phyloP scores from a whole-genome alignment of 2,329 filamentous ascomycete genomes.

The Gremmenia infestans region DNA sequence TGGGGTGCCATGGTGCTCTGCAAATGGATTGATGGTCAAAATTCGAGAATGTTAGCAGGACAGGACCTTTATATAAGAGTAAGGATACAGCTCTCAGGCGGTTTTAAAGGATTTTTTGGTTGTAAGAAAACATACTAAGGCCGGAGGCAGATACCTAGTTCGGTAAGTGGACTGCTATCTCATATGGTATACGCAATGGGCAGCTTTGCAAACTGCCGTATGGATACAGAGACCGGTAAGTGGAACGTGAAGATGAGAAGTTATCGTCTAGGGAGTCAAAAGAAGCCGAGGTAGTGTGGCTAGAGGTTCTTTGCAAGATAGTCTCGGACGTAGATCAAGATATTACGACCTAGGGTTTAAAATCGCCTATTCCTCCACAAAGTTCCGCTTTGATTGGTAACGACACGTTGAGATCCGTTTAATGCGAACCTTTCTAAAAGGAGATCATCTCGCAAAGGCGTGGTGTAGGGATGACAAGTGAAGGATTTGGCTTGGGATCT shows the following conservation, averaged over 20 bases:
- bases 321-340: neutral
- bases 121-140: neutral
- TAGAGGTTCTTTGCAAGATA: neutral
- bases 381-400: neutral
- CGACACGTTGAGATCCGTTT: neutral
- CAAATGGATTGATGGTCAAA: neutral
- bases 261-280: no score
- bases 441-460: neutral
- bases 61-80: neutral
- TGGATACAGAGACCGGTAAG: no score
- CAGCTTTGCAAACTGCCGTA: no score
- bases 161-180: no score
- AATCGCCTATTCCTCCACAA: neutral
- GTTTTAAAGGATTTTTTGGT: neutral
- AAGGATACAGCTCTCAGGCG: neutral
- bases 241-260: no score
- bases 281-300: no score
- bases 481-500: neutral
- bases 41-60: neutral
- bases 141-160: neutral
- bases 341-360: neutral
- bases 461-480: neutral
- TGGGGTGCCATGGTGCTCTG: neutral
- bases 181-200: no score
- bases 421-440: neutral